These are phyloP conservation scores for Silene coronaria DNA, from an alignment of 179 eudicot genomes.

Conservation along the genomic window DNA sequence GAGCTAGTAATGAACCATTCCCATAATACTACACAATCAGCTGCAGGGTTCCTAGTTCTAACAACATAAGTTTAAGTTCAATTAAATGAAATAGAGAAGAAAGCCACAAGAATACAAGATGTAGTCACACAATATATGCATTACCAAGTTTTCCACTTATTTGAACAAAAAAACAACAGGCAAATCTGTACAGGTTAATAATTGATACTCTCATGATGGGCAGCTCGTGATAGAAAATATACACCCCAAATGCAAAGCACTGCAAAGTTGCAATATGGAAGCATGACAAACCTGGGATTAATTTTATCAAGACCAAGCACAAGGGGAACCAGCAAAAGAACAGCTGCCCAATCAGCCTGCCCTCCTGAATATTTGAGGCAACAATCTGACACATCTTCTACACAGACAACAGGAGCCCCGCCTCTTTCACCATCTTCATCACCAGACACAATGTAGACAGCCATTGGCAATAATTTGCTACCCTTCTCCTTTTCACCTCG, in stretches of 20 bases:
- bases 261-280: not conserved
- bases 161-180: not conserved
- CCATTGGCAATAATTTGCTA: slow-evolving; percentile 50
- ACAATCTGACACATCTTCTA: slow-evolving; percentile 63
- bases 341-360: slow-evolving; percentile 62
- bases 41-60: no score
- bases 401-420: slow-evolving; percentile 90
- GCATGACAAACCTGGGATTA: slow-evolving; percentile 67
- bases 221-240: not conserved
- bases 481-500: slow-evolving; percentile 36
- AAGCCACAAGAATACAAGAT: not conserved
- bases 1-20: no score
- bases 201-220: not conserved
- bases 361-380: slow-evolving; percentile 60
- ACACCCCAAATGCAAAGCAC: not conserved
- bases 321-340: slow-evolving; percentile 83
- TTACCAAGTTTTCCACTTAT: not conserved
- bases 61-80: not conserved
- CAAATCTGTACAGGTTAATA: not conserved
- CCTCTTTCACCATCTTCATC: slow-evolving; percentile 99
- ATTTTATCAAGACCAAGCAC: slow-evolving; percentile 95
- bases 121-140: not conserved
- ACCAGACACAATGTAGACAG: slow-evolving; percentile 86
- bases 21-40: no score
- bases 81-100: not conserved